Evolutionary conservation across 2,329 filamentous ascomycete species (phyloP).

Genomic region (Colletotrichum abscissum): DNA sequence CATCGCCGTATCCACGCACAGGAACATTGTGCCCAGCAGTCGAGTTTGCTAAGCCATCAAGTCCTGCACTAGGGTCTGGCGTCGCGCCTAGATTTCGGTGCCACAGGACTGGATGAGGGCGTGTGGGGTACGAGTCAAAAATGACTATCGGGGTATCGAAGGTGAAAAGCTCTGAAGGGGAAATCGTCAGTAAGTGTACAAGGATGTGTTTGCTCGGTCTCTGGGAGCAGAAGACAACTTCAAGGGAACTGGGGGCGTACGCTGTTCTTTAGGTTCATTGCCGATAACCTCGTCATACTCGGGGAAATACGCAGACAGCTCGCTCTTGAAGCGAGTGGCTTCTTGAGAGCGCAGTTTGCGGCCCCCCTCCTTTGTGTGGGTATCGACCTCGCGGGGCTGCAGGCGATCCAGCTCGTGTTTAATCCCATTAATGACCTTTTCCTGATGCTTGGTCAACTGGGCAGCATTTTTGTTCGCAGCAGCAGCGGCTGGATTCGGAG

Average conservation of each 20-base stretch:
- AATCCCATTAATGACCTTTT: constrained; percentile 71
- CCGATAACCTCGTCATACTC: constrained; percentile 96
- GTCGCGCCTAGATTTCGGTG: constrained; percentile 5
- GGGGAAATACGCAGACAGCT: constrained; percentile 89
- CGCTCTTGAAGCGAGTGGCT: constrained; percentile 87
- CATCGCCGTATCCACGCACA: constrained; percentile 66
- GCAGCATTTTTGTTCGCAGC: constrained; percentile 38
- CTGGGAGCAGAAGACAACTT: not conserved
- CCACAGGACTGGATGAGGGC: constrained; percentile 33
- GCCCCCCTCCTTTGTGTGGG: constrained; percentile 69
- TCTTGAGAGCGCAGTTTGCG: constrained; percentile 88
- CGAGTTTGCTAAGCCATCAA: not conserved
- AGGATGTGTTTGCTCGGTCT: not conserved
- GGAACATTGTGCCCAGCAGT: constrained; percentile 44
- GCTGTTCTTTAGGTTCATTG: constrained; percentile 81
- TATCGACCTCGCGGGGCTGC: constrained; percentile 56
- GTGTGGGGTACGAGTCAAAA: constrained; percentile 61
- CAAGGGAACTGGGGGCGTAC: constrained; percentile 60
- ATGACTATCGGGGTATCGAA: constrained; percentile 79
- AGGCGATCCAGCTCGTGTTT: constrained; percentile 69
- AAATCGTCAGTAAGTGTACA: constrained; percentile 16
- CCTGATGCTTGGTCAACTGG: constrained; percentile 61
- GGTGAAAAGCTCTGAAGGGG: constrained; percentile 73
- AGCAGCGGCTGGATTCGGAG: constrained; percentile 36
- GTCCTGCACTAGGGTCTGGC: not conserved